Conservation (phyloP, 495 filamentous ascomycete genomes). For the Trichoderma virens region DNA sequence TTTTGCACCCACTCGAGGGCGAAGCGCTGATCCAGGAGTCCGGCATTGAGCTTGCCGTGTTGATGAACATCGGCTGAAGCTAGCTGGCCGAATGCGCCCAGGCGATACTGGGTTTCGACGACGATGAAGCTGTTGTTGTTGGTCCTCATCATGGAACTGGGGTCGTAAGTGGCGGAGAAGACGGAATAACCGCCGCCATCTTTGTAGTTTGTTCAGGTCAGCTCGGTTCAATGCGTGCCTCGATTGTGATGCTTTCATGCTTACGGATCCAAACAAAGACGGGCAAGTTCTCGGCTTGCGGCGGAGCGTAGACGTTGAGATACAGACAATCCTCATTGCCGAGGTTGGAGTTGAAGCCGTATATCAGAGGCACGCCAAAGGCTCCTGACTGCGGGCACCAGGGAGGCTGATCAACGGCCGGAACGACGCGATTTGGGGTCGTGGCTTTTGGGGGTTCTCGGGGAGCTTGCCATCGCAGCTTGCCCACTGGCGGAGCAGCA, state of each 20-base stretch:
- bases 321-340: conserved; percentile 48
- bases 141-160: conserved; percentile 28
- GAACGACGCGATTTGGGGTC: neutral
- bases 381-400: conserved; percentile 2
- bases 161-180: conserved; percentile 31
- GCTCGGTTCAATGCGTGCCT: neutral
- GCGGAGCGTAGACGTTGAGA: conserved; percentile 37
- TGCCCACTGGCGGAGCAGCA: conserved; percentile 24
- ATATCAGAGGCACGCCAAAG: neutral
- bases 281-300: conserved; percentile 31
- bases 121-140: conserved; percentile 39
- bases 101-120: conserved; percentile 41
- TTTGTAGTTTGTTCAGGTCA: conserved; percentile 10
- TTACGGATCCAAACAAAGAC: conserved; percentile 30
- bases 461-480: conserved; percentile 26
- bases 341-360: conserved; percentile 4
- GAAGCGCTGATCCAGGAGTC: conserved; percentile 58
- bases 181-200: conserved; percentile 35
- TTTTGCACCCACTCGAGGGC: conserved; percentile 69
- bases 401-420: neutral
- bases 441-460: conserved; percentile 21
- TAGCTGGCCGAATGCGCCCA: conserved; percentile 1
- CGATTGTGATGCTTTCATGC: neutral
- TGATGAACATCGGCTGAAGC: neutral
- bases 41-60: conserved; percentile 53